Evolutionary conservation across 2,329 filamentous ascomycete genomes (phyloP).

Genomic region (Fusarium pseudonygamai): DNA sequence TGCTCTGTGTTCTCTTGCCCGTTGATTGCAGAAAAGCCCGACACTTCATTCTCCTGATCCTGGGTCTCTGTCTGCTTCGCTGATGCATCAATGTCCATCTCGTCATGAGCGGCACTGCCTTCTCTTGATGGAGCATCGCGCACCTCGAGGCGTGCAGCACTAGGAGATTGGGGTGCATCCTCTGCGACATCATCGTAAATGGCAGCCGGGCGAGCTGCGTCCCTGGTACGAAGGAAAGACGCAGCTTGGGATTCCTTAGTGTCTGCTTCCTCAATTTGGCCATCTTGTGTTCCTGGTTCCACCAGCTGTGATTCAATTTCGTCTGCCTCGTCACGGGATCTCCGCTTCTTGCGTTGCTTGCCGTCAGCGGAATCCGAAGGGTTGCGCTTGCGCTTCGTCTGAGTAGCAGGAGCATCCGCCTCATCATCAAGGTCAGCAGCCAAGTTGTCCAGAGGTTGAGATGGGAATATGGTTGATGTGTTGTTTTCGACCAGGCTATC

Average conservation of each 20-base stretch:
- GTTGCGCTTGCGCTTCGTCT: slow-evolving; percentile 49
- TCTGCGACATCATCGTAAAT: slow-evolving; percentile 32
- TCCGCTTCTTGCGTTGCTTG: slow-evolving; percentile 49
- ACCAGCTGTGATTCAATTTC: slow-evolving; percentile 33
- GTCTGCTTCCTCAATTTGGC: slow-evolving; percentile 1
- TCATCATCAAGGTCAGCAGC: slow-evolving; percentile 32
- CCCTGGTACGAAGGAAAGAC: slow-evolving; percentile 25
- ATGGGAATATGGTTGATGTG: slow-evolving; percentile 7
- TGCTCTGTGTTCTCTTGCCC: slow-evolving; percentile 20
- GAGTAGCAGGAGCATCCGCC: slow-evolving; percentile 26
- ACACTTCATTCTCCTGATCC: slow-evolving; percentile 5
- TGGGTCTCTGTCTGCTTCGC: slow-evolving; percentile 13
- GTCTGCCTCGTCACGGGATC: slow-evolving; percentile 35
- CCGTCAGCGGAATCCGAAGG: slow-evolving; percentile 43
- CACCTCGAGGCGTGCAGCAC: slow-evolving; percentile 39
- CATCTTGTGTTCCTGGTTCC: slow-evolving; percentile 34
- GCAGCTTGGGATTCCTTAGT: slow-evolving; percentile 8
- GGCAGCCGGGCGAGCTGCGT: slow-evolving; percentile 23
- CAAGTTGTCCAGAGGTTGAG: slow-evolving; percentile 16
- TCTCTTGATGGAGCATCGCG: slow-evolving; percentile 43
- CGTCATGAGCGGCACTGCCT: slow-evolving; percentile 37
- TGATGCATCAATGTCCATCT: slow-evolving; percentile 40
- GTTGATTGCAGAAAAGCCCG: slow-evolving; percentile 12
- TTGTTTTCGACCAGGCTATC: slow-evolving; percentile 29
- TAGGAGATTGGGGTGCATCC: slow-evolving; percentile 43